Evolutionary conservation across 495 filamentous ascomycete genomes (phyloP), one percentile per base, ranked within the genome.

Genomic region (Talaromyces trachyspermus): DNA sequence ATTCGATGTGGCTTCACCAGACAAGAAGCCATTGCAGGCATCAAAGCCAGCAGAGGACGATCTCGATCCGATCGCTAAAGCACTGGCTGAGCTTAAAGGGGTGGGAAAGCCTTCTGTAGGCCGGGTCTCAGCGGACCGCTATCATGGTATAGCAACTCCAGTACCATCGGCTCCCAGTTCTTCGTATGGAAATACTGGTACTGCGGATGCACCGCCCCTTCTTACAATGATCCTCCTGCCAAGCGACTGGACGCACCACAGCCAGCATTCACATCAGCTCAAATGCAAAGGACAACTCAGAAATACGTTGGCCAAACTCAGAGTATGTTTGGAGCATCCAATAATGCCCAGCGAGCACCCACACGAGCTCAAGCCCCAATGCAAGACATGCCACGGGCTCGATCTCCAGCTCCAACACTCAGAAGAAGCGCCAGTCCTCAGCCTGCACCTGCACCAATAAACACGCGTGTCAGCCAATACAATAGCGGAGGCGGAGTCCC

Each of bases 241-340:
- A 91, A 77, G 56, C 78, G 89, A 35, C 79, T 99, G 10, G 94
- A 84, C 49, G 85, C 89, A 12, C 94, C 94, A 1, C 81, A 92
- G 45, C 92, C 91, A 0, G 94, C 94, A 9, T 88, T 90, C 50
- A 97, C 94, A 0, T 84, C 86, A 6, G 82, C 83, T 45, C 84
- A 90, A 37, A 99, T 99, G 94, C 84, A 95, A 54, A 84, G 92
- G 56, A 85, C 91, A 10, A 89, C 88, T 1, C 81, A 90, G 46
- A 85, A 85, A 56, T 95, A 92, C 59, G 79, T 86, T 36, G 81
- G 83, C 43, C 85, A 95, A 63, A 85, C 84, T 6, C 80, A 86
- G 44, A 85, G 77, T 54, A 83, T 95, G 78, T 88, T 95, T 56
- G 75, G 76, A 7, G 71, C 65, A n/a, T 56, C 61, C 39, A 56